Conservation (phyloP, 208 protist species). For the Leishmania arabica region DNA sequence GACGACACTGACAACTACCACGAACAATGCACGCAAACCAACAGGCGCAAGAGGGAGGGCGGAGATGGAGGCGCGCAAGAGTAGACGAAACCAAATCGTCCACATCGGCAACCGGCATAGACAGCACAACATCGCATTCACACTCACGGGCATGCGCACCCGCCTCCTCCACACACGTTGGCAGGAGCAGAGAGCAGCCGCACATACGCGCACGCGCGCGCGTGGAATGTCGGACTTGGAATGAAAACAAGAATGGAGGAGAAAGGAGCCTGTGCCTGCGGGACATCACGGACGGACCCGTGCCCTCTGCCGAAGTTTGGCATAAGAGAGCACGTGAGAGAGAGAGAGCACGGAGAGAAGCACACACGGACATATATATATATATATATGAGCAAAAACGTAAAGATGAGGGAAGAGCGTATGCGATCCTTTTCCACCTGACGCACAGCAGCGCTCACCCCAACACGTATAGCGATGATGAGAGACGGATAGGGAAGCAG, state of each 20-base stretch:
- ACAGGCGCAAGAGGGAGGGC: background rate
- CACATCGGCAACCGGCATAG: background rate
- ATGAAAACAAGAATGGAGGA: background rate
- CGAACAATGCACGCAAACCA: background rate
- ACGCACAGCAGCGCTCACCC: background rate
- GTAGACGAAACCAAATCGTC: background rate
- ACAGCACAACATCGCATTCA: background rate
- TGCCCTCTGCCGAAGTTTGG: background rate
- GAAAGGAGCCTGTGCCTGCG: background rate
- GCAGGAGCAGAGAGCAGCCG: background rate
- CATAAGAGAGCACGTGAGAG: background rate
- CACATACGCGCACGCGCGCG: background rate
- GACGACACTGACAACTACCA: background rate
- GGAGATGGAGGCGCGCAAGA: background rate
- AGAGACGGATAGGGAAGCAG: background rate
- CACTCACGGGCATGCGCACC: background rate
- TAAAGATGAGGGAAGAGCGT: background rate
- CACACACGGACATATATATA: too few species aligned
- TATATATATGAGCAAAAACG: background rate
- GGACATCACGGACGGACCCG: background rate
- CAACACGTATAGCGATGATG: background rate
- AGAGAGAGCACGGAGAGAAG: too few species aligned
- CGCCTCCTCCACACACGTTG: background rate
- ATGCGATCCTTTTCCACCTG: background rate
- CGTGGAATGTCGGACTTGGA: background rate